A percentile compares a stretch with the other conserved stretches of the same genome.
phyloP scores from a whole-genome alignment of 78 protist species.

The Pelomyxa schiedti region DNA sequence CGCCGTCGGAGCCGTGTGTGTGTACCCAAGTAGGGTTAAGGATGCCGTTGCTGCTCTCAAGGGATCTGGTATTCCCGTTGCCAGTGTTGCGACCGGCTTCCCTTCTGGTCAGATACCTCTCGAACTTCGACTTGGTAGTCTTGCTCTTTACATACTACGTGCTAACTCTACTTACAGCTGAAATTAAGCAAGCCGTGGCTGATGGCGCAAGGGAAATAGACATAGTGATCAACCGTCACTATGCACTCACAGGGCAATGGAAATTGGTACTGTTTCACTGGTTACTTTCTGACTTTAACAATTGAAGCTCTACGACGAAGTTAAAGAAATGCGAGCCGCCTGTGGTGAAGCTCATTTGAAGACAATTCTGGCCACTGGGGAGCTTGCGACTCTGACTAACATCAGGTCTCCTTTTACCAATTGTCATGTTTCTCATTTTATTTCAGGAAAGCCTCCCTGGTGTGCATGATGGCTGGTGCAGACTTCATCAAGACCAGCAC shows the following conservation, averaged over 20 bases:
- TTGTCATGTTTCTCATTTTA: too few species aligned
- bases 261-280: too few species aligned
- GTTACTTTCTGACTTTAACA: too few species aligned
- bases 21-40: conserved; percentile 5
- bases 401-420: neutral
- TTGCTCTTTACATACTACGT: too few species aligned
- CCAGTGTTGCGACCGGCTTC: conserved; percentile 25
- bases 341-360: neutral
- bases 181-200: conserved; percentile 10
- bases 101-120: conserved; percentile 10
- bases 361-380: conserved; percentile 13
- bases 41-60: neutral
- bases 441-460: neutral
- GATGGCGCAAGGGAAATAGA: conserved; percentile 29
- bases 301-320: neutral
- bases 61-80: conserved; percentile 9
- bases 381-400: conserved; percentile 1
- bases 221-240: conserved; percentile 9
- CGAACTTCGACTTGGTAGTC: too few species aligned
- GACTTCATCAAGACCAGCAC: conserved; percentile 35
- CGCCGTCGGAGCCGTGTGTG: conserved; percentile 33
- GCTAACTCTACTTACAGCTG: too few species aligned
- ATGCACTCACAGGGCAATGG: neutral
- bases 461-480: conserved; percentile 20
- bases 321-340: neutral